Base-by-base conservation (phyloP, 108 stramenopile species). In the Fragilaria crotonensis region DNA sequence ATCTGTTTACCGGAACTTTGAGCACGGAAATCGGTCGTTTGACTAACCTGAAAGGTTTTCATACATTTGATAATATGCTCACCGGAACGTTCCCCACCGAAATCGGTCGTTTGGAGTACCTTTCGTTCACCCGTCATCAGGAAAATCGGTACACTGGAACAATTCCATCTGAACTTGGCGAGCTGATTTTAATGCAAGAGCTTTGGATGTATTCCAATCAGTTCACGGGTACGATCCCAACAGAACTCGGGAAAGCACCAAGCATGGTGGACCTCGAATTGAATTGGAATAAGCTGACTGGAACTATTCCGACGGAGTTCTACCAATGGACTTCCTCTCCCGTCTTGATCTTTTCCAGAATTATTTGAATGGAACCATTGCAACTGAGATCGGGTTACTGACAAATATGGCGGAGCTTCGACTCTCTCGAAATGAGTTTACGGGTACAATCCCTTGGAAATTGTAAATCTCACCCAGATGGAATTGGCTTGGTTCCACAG, bases 261-360 rank as follows among this genome's bases (percentile, higher is more conserved):
- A 23, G 5, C 2, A 22, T 68, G 2, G 21, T 29, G 30, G 22
- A 30, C 19, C 19, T 68, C n/a, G 19, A 45, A 20, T 30, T 60
- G 21, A 32, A 54, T 30, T 23, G 47, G 20, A 68, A 68, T 48
- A 26, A 33, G 9, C 30, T 68, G 4, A 32, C 52, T 5, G 67
- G 67, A 21, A 21, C 72, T 0, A 77, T 85, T 23, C 80, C 79
- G 49, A 68, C 72, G 5, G 73, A 78, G 19, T 61, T 86, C 44
- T 41, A 41, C 14, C 14, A n/a, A n/a, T n/a, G n/a, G n/a, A n/a
- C n/a, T n/a, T n/a, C n/a, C n/a, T n/a, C n/a, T n/a, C n/a, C n/a
- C n/a, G n/a, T n/a, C n/a, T n/a, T n/a, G n/a, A n/a, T n/a, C n/a
- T n/a, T n/a, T n/a, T n/a, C n/a, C 14, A 7, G 36, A 41, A 41